Evolutionary conservation across 352 stramenopile species (phyloP).

Genomic region (Phytophthora pistaciae): DNA sequence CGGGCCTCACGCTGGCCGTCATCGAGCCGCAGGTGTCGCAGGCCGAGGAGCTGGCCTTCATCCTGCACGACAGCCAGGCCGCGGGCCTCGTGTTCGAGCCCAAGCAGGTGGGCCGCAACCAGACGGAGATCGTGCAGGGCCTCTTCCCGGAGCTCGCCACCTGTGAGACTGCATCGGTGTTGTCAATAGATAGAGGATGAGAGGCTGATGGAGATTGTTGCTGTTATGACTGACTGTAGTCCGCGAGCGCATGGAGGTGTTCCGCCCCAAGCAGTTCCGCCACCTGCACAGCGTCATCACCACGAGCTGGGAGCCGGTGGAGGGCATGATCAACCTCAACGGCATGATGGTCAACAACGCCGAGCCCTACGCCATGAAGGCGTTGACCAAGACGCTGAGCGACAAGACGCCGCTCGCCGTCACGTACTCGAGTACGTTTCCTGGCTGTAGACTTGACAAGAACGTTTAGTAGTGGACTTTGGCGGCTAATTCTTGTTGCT

Average conservation of each 20-base stretch:
- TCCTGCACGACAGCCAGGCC: conserved; percentile 85
- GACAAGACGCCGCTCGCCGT: conserved; percentile 80
- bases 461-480: no score
- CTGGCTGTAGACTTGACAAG: background rate
- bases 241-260: conserved; percentile 60
- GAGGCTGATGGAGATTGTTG: conserved; percentile 1
- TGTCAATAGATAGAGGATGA: background rate
- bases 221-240: conserved; percentile 38
- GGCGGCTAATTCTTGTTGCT: no score
- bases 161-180: conserved; percentile 43
- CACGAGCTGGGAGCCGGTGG: conserved; percentile 74
- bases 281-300: conserved; percentile 88
- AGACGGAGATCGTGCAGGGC: conserved; percentile 72
- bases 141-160: conserved; percentile 84
- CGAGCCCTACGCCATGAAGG: conserved; percentile 68
- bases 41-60: conserved; percentile 80
- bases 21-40: conserved; percentile 82
- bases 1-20: conserved; percentile 82
- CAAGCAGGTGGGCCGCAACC: conserved; percentile 80
- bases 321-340: conserved; percentile 82
- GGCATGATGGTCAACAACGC: conserved; percentile 86
- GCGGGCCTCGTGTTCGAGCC: conserved; percentile 86
- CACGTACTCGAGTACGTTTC: conserved; percentile 79
- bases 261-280: conserved; percentile 85
- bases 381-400: conserved; percentile 67